These are phyloP conservation scores for Globisporangium rhizosaccharum DNA, from an alignment of 352 stramenopile species.

Conservation along the genomic window DNA sequence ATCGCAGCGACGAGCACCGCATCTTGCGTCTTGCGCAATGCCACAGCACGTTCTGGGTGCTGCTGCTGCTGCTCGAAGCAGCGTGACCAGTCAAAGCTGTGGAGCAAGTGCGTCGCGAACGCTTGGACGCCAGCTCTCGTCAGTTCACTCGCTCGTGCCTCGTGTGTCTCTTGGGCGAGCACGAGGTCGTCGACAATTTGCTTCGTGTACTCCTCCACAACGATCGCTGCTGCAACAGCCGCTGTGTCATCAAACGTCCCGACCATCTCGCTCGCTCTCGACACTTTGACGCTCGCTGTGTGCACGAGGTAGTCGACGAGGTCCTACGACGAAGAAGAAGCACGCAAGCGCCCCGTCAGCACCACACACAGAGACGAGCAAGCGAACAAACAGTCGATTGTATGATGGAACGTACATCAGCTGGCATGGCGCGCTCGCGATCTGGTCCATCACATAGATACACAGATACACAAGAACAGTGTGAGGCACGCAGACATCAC, in stretches of 20 bases:
- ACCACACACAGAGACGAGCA: background rate
- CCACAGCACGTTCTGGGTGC: no score
- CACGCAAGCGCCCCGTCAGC: background rate
- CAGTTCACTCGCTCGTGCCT: background rate
- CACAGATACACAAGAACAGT: background rate
- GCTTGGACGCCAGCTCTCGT: conserved; percentile 28
- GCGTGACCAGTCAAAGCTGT: conserved; percentile 49
- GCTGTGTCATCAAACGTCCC: conserved; percentile 76
- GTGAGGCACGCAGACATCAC: background rate
- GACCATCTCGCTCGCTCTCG: conserved; percentile 59
- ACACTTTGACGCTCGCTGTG: conserved; percentile 54
- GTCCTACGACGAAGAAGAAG: conserved; percentile 22
- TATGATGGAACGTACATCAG: conserved; percentile 30
- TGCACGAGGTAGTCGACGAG: conserved; percentile 74
- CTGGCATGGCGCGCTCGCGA: conserved; percentile 31
- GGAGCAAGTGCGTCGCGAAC: conserved; percentile 42
- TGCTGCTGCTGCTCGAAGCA: background rate
- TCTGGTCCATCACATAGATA: conserved; percentile 17
- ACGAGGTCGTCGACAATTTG: conserved; percentile 45
- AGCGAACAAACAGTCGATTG: background rate
- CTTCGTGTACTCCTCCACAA: conserved; percentile 71
- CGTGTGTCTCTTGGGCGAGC: background rate
- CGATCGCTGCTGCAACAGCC: conserved; percentile 57
- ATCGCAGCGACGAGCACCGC: conserved; percentile 4
- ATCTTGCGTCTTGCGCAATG: background rate